Conservation (phyloP, 495 filamentous ascomycete genomes). For the Talaromyces liani region DNA sequence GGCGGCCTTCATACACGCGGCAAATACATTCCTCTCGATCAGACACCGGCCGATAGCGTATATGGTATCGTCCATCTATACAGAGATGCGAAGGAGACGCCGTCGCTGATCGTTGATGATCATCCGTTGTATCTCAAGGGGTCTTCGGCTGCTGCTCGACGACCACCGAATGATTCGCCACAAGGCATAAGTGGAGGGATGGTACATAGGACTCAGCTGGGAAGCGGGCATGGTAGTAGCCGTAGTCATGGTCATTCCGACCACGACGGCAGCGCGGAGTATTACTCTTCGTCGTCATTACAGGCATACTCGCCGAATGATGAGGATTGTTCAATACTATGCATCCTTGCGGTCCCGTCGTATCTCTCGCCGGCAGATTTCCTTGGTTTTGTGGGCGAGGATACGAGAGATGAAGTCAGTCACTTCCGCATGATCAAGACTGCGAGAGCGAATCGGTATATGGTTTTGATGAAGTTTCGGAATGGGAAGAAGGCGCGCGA, state of each 20-base stretch:
- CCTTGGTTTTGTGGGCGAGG: constrained; percentile 85
- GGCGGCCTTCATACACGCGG: constrained; percentile 65
- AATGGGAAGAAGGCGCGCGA: constrained; percentile 61
- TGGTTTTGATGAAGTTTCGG: constrained; percentile 96
- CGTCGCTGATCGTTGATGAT: constrained; percentile 34
- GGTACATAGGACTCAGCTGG: not conserved
- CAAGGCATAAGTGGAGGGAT: not conserved
- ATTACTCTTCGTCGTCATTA: constrained; percentile 60
- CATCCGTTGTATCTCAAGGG: constrained; percentile 35
- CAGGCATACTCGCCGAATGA: constrained; percentile 19
- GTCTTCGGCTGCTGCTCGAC: constrained; percentile 27
- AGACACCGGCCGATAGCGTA: constrained; percentile 71
- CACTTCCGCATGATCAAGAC: constrained; percentile 96
- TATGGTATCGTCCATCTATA: constrained; percentile 96
- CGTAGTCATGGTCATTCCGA: constrained; percentile 11
- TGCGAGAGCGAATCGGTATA: constrained; percentile 79
- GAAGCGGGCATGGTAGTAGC: not conserved
- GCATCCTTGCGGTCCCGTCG: constrained; percentile 88
- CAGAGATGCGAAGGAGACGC: constrained; percentile 71
- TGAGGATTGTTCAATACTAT: constrained; percentile 79
- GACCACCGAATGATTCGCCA: constrained; percentile 20
- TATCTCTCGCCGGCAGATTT: constrained; percentile 91
- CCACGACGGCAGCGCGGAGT: constrained; percentile 44
- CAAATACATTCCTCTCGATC: constrained; percentile 64
- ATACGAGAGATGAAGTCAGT: constrained; percentile 78